A percentile compares a stretch with the other conserved stretches of the same genome.
Conservation (phyloP, 176 grass and related monocot species). For the Triticum dicoccoides region DNA sequence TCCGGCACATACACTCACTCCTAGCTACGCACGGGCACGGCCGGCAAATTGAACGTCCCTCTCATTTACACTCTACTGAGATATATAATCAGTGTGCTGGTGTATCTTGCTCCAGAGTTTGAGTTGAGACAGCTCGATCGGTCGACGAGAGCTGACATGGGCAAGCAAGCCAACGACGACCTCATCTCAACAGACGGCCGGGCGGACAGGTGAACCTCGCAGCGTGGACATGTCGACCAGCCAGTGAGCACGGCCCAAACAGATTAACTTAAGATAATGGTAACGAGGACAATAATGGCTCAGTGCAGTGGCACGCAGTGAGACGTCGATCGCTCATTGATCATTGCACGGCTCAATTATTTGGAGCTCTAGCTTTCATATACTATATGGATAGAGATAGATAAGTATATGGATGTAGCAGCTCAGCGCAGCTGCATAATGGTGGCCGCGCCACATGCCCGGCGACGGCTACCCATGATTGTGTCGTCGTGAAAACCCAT, state of each 20-base stretch:
- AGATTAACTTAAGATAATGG: background rate
- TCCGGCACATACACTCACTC: background rate
- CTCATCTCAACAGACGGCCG: conserved; percentile 10
- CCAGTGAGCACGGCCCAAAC: background rate
- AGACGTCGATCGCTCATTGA: background rate
- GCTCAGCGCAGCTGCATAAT: background rate
- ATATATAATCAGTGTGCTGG: too few relatives aligned
- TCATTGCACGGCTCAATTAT: background rate
- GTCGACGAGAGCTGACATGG: background rate
- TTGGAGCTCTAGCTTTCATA: background rate
- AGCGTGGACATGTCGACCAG: background rate
- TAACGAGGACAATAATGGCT: background rate
- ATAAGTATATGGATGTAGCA: background rate
- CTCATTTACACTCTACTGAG: background rate
- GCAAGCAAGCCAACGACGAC: conserved; percentile 17
- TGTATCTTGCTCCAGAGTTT: background rate
- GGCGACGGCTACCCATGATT: background rate
- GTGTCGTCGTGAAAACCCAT: too few relatives aligned
- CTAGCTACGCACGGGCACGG: background rate
- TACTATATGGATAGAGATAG: too few relatives aligned
- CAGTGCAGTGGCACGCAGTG: background rate
- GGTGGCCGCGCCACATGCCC: background rate
- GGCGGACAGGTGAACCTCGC: background rate
- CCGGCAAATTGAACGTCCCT: background rate
- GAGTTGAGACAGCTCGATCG: background rate